Evolutionary conservation across 208 protist genomes (phyloP), one percentile per base, ranked within the genome.

Genomic region (Crithidia sp.): DNA sequence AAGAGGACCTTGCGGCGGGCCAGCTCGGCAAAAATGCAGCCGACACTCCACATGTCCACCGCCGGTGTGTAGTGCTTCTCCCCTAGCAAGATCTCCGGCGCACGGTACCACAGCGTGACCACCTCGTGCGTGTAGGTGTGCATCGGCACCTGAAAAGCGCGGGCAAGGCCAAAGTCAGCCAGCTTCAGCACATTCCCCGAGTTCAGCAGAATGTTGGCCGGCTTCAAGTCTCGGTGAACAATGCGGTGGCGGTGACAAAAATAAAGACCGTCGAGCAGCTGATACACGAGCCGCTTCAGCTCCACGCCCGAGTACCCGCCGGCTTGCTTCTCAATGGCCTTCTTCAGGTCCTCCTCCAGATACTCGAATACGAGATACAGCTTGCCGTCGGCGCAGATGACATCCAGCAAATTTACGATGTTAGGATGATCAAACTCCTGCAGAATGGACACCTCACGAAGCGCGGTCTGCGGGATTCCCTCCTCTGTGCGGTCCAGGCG

Each of bases 21-120:
- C 61, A 99, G 90, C 87, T 99, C 99, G 19, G 98, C 99, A 89
- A 99, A 99, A 82, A 99, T 99, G 85, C 98, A 99, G 44, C 99
- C 99, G 55, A 99, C 95, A 64, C 95, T 99, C 99, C 99, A 99
- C 50, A 99, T 98, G 88, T 99, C 99, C 9, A 99, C 98, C 2
- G 99, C 94, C 3, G 99, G 99, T 2, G 96, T 98, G 89, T 99
- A 99, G 72, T 99, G 96, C 68, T 96, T 97, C 64, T 97, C 96
- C 7, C 99, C 99, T 19, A 99, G 89, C 8, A 99, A 91, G 58
- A 99, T 99, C 83, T 99, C 99, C 36, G 99, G 99, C 0, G 99
- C 98, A 58, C 99, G 86, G 84, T 99, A 99, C 99, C 99, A 99
- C 40, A 99, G 91, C 13, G 99, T 99, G 13, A 99, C 98, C 39